These are phyloP conservation scores for Paecilomyces sp. DNA, from an alignment of 2,329 filamentous ascomycete species.

Conservation along the genomic window DNA sequence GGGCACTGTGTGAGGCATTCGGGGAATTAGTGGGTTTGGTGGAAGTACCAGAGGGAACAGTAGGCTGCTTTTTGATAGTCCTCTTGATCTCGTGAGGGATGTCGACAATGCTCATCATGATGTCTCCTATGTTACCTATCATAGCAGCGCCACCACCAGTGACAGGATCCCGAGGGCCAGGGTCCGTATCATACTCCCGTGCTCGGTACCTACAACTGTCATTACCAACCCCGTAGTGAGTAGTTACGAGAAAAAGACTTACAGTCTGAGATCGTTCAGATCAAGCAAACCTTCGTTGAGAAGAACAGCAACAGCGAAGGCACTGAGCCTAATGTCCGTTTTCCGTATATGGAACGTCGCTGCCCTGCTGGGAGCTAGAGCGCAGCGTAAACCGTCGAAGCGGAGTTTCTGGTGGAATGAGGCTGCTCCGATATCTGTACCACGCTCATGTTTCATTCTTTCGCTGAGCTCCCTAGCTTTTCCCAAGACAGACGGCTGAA, in stretches of 20 bases:
- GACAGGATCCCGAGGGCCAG: slow-evolving; percentile 72
- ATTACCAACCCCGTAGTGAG: slow-evolving; percentile 24
- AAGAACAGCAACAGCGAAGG: slow-evolving; percentile 64
- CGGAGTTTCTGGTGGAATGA: slow-evolving; percentile 67
- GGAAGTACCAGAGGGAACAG: not conserved
- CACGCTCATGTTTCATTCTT: slow-evolving; percentile 60
- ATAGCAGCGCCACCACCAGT: slow-evolving; percentile 70
- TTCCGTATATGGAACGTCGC: slow-evolving; percentile 70
- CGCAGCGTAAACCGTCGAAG: slow-evolving; percentile 60
- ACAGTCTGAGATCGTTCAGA: slow-evolving; percentile 68
- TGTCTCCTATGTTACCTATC: slow-evolving; percentile 71
- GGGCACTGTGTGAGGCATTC: not conserved
- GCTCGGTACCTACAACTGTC: slow-evolving; percentile 38
- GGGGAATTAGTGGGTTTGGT: not conserved
- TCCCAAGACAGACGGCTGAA: slow-evolving; percentile 53
- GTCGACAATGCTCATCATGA: slow-evolving; percentile 78
- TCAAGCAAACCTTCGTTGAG: slow-evolving; percentile 58
- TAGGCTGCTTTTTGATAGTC: not conserved
- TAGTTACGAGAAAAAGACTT: slow-evolving; percentile 21
- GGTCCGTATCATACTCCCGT: slow-evolving; percentile 67
- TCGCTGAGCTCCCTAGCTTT: slow-evolving; percentile 53
- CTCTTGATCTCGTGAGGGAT: slow-evolving; percentile 39
- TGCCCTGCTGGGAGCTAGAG: slow-evolving; percentile 57
- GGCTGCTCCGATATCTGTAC: slow-evolving; percentile 56
- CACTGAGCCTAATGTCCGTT: slow-evolving; percentile 60